Evolutionary conservation across 495 filamentous ascomycete genomes (phyloP), one percentile per base, ranked within the genome.

Genomic region (Penicillium tannophilum): DNA sequence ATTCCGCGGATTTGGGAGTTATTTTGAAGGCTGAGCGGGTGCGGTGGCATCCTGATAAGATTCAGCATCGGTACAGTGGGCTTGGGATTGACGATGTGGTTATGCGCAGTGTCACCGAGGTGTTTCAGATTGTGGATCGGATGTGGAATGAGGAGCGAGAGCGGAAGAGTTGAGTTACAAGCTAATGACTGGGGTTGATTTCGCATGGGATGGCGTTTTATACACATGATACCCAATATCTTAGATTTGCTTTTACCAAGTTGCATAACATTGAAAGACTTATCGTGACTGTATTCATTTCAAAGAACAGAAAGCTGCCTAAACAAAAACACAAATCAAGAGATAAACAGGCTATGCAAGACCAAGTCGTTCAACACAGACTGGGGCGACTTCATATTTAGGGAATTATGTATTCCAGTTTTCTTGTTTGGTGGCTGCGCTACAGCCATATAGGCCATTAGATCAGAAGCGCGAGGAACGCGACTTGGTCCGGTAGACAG

Each of bases 21-120:
- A 77, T 84, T 28, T 75, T 99, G 39, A 98, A 97, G 74, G 71
- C 82, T 17, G 94, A 99, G 76, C 83, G 94, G 39, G 86, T 98
- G 10, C 77, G 92, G 10, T 99, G 94, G 94, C 94, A 99, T 82
- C 94, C 94, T 10, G 94, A 99, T 74, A 99, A 98, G 80, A 89
- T 98, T 33, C 91, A 96, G 79, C 95, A 98, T 75, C 84, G 87
- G 47, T 86, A 93, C 63, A 90, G 91, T 2, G 84, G 81, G 0
- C 72, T 81, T 56, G 79, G 82, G 6, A 75, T 90, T 43, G 86
- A 90, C 45, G 84, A 89, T 17, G 73, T 78, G 3, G 84, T 86
- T 2, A 82, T 95, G 71, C 88, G 88, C 74, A 83, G 82, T 49
- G 90, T 98, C 16, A 98, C 93, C 12, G 88, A 89, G 6, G 88